A percentile compares a stretch with the other conserved stretches of the same genome.
phyloP scores from a whole-genome alignment of 2,329 filamentous ascomycete genomes.

The Clonostachys rhizophaga region DNA sequence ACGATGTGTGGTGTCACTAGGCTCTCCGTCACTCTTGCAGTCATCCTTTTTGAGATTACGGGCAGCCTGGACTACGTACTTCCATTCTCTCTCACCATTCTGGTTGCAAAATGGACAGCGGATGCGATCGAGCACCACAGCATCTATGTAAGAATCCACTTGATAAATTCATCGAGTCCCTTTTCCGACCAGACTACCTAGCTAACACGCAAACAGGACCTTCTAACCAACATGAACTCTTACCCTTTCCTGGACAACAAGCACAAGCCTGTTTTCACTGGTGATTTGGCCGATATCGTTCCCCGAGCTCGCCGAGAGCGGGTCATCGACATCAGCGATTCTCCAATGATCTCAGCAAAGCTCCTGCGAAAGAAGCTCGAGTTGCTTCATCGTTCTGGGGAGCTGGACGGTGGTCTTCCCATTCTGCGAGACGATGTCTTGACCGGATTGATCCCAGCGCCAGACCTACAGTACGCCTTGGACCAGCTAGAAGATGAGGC shows the following conservation, averaged over 20 bases:
- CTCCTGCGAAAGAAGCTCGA: slow-evolving; percentile 79
- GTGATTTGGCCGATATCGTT: slow-evolving; percentile 82
- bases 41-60: slow-evolving; percentile 94
- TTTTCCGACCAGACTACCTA: slow-evolving; percentile 4
- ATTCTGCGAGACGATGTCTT: slow-evolving; percentile 76
- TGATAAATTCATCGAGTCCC: neutral
- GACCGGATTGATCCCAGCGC: slow-evolving; percentile 87
- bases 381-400: slow-evolving; percentile 75
- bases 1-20: slow-evolving; percentile 98
- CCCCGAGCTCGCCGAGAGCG: slow-evolving; percentile 69
- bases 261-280: slow-evolving; percentile 84
- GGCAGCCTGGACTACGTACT: slow-evolving; percentile 93
- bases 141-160: slow-evolving; percentile 65
- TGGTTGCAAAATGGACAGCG: slow-evolving; percentile 97
- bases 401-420: slow-evolving; percentile 87
- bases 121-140: slow-evolving; percentile 91
- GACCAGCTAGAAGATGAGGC: slow-evolving; percentile 78
- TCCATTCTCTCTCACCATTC: slow-evolving; percentile 85
- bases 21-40: slow-evolving; percentile 85
- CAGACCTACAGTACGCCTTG: slow-evolving; percentile 88
- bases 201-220: slow-evolving; percentile 48
- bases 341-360: slow-evolving; percentile 71
- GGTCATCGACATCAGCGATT: slow-evolving; percentile 83
- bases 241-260: slow-evolving; percentile 99
- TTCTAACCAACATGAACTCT: slow-evolving; percentile 93